Conservation (phyloP, 2,329 filamentous ascomycete species). For the Macrophomina pseudophaseolina region DNA sequence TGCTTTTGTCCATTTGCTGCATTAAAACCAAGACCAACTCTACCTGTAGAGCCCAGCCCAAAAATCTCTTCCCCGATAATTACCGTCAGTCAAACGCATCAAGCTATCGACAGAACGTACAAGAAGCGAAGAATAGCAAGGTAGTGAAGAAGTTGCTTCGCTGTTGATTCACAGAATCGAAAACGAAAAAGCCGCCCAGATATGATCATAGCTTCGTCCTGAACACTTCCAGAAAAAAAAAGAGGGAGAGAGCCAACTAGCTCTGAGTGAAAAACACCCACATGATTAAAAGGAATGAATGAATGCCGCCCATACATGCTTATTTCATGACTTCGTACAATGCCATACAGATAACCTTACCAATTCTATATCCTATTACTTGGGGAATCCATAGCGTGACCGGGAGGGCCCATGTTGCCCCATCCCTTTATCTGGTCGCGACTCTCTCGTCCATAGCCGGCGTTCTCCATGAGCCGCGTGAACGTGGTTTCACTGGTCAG, state of each 20-base stretch:
- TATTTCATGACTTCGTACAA: conserved; percentile 17
- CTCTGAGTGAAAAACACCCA: not conserved
- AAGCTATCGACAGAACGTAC: conserved; percentile 17
- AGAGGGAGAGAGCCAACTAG: not conserved
- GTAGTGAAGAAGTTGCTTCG: not conserved
- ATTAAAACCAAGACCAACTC: conserved; percentile 21
- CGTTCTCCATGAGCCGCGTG: conserved; percentile 49
- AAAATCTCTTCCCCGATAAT: not conserved
- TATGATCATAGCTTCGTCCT: not conserved
- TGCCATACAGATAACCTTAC: not conserved
- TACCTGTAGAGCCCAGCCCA: conserved; percentile 14
- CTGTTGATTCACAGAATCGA: conserved; percentile 14
- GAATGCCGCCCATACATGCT: conserved; percentile 22
- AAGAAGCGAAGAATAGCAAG: not conserved
- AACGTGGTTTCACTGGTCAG: conserved; percentile 47
- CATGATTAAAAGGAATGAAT: conserved; percentile 24
- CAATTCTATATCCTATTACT: conserved; percentile 20
- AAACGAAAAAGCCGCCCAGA: conserved; percentile 8
- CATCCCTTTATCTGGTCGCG: conserved; percentile 19
- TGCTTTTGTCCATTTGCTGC: conserved; percentile 2
- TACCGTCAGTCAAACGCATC: conserved; percentile 21
- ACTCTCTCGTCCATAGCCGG: conserved; percentile 37
- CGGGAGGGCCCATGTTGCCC: conserved; percentile 13
- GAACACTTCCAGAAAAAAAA: not conserved
- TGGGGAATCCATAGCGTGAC: not conserved